These are phyloP conservation scores for Calonectria crousiana DNA, from an alignment of 2,329 filamentous ascomycete genomes.

Conservation along the genomic window DNA sequence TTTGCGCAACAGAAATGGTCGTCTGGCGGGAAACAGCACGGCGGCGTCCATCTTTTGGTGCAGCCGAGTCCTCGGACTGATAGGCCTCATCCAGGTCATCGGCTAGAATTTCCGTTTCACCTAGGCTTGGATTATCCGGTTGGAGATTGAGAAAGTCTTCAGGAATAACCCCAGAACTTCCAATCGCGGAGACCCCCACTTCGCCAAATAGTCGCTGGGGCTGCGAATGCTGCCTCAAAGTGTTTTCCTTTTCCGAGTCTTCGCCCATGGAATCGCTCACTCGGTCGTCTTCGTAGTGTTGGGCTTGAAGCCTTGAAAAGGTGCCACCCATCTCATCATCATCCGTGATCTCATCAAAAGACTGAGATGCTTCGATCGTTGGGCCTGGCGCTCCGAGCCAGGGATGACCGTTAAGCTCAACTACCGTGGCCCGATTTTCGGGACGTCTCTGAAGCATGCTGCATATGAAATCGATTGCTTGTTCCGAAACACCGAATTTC, in stretches of 20 bases:
- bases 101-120: slow-evolving; percentile 57
- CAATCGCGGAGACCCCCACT: slow-evolving; percentile 65
- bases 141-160: slow-evolving; percentile 63
- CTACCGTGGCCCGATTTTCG: slow-evolving; percentile 78
- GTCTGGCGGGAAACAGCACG: slow-evolving; percentile 38
- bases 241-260: slow-evolving; percentile 85
- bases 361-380: slow-evolving; percentile 54
- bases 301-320: slow-evolving; percentile 68
- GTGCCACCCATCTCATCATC: slow-evolving; percentile 68
- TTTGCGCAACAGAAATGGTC: slow-evolving; percentile 54
- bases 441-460: slow-evolving; percentile 88
- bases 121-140: slow-evolving; percentile 54
- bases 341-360: slow-evolving; percentile 73
- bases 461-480: slow-evolving; percentile 79
- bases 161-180: slow-evolving; percentile 64
- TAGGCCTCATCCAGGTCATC: slow-evolving; percentile 57
- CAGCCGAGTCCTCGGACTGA: slow-evolving; percentile 57
- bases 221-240: slow-evolving; percentile 70
- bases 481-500: slow-evolving; percentile 68
- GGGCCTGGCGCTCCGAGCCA: slow-evolving; percentile 71
- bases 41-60: slow-evolving; percentile 43
- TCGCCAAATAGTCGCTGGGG: slow-evolving; percentile 66
- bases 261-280: slow-evolving; percentile 64
- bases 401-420: slow-evolving; percentile 75
- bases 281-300: slow-evolving; percentile 52